Evolutionary conservation across 257 asterid genomes (phyloP), one percentile per base, ranked within the genome.

Genomic region (Nicotiana attenuata): DNA sequence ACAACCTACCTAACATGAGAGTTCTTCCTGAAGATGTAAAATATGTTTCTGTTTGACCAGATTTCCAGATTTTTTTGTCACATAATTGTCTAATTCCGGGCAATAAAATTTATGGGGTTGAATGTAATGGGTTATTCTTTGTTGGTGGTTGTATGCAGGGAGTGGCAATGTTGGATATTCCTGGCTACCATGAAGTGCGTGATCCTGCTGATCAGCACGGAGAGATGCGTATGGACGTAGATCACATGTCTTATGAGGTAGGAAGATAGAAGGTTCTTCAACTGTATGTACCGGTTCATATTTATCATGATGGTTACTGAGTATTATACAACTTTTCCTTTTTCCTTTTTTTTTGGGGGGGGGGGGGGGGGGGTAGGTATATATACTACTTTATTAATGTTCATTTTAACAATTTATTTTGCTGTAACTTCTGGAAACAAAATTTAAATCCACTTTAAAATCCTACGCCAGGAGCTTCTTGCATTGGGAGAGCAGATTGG

Each of bases 401-500:
- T 71, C 59, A 45, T 1, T 3, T 7, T 71, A 13, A 6, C 57
- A 71, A 20, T 29, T 13, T 50, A 50, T 7, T 7, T 52, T 73
- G 68, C 38, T 64, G 7, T 16, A 41, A 64, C 82, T 80, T 80
- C 20, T 47, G 64, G 65, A 80, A 63, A 52, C 24, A 29, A 63
- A 65, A 26, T 65, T 45, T 29, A 13, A 41, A n/a, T 33, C 59
- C 65, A 33, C 73, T 57, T 75, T 47, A 22, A 67, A 31, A 67
- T 81, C 84, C 53, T 61, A 55, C 60, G 33, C 66, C 91, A 95
- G 98, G 97, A 95, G 91, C 98, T 95, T 87, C 97, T 93, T 85
- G 97, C 93, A 33, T 79, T 93, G 85, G 99, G 92, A 80, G 98
- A 93, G 86, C 98, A 88, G 87, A 95, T 93, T 56, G 99, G 99